These are phyloP conservation scores for Beta vulgaris DNA, from an alignment of 148 eudicot species.

Conservation along the genomic window DNA sequence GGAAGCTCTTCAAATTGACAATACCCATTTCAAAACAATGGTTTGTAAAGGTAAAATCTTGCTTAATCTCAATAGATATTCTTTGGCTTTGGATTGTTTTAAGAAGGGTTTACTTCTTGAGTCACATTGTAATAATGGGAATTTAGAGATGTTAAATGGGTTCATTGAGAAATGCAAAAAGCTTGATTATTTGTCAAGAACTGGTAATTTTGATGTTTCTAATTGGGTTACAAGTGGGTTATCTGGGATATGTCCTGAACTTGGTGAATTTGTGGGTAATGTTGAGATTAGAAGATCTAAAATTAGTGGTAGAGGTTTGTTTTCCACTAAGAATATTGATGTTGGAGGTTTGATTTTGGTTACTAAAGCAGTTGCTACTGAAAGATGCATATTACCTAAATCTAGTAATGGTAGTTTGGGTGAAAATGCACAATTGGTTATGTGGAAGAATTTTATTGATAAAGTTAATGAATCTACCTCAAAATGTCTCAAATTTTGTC, in stretches of 20 bases:
- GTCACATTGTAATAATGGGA: conserved; percentile 37
- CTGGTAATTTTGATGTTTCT: conserved; percentile 72
- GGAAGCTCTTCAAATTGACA: conserved; percentile 54
- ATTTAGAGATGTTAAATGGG: conserved; percentile 54
- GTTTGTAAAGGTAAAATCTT: conserved; percentile 86
- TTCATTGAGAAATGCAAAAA: conserved; percentile 62
- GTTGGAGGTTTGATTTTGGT: conserved; percentile 60
- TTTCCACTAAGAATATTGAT: conserved; percentile 69
- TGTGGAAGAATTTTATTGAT: conserved; percentile 81
- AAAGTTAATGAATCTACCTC: conserved; percentile 49
- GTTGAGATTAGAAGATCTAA: conserved; percentile 74
- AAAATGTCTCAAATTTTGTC: conserved; percentile 45
- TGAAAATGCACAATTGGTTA: conserved; percentile 53
- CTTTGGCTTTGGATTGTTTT: conserved; percentile 59
- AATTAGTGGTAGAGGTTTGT: conserved; percentile 80
- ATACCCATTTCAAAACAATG: conserved; percentile 60
- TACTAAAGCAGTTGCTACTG: conserved; percentile 74
- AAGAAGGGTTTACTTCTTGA: conserved; percentile 41
- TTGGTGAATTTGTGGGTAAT: conserved; percentile 73
- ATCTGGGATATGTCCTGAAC: conserved; percentile 54
- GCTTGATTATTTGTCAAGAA: conserved; percentile 55
- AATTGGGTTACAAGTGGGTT: conserved; percentile 65
- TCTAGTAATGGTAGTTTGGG: conserved; percentile 33
- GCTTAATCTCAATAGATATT: conserved; percentile 51
- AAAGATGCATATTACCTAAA: conserved; percentile 71